Evolutionary conservation across 371 early-diverging fungal species (phyloP).

Genomic region (Zychaea mexicana): DNA sequence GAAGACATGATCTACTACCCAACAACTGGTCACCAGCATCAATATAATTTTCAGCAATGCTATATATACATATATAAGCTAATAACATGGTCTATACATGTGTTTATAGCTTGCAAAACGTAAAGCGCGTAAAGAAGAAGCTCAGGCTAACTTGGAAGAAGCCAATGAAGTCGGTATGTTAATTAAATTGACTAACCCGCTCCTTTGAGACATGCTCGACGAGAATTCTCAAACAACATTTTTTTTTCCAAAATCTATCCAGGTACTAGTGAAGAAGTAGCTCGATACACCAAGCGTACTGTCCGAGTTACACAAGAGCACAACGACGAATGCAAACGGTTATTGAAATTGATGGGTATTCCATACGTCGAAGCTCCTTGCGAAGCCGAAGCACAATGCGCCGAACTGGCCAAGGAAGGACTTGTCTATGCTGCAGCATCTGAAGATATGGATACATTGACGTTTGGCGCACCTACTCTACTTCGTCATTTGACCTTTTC

Average conservation of each 20-base stretch:
- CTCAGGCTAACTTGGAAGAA: conserved; percentile 75
- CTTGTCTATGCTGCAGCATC: conserved; percentile 97
- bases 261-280: conserved; percentile 83
- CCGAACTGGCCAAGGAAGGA: conserved; percentile 88
- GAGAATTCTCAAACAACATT: no score
- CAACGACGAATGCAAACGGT: conserved; percentile 92
- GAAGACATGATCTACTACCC: background rate
- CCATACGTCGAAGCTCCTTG: conserved; percentile 97
- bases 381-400: conserved; percentile 99
- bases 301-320: conserved; percentile 96
- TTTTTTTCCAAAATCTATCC: no score
- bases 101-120: conserved; percentile 81
- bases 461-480: conserved; percentile 93
- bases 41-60: no score
- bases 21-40: no score
- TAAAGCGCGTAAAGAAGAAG: conserved; percentile 85
- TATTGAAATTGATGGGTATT: conserved; percentile 97
- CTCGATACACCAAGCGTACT: conserved; percentile 90
- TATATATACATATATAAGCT: no score
- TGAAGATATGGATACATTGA: conserved; percentile 99
- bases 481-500: conserved; percentile 96
- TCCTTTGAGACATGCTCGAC: no score
- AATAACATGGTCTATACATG: background rate
- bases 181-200: conserved; percentile 2
- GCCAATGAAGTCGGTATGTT: conserved; percentile 80